Conservation (phyloP, 106 monocot species). For the Dendrobium chrysotoxum region DNA sequence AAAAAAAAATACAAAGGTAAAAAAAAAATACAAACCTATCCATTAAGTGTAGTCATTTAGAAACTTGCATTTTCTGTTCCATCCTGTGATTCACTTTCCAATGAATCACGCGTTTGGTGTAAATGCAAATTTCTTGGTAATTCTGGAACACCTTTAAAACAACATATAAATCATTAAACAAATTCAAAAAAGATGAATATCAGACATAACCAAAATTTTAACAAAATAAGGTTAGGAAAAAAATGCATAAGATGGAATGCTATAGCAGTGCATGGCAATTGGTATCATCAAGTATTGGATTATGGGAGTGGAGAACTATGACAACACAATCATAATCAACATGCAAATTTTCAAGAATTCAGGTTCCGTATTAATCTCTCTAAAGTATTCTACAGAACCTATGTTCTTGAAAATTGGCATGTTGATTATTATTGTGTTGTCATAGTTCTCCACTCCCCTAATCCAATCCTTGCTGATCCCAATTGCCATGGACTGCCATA, state of each 20-base stretch:
- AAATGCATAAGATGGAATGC: background rate
- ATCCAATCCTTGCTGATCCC: background rate
- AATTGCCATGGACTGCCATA: no score
- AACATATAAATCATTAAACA: background rate
- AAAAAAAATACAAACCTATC: no score
- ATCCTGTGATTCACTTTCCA: conserved; percentile 23
- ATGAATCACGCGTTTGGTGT: conserved; percentile 6
- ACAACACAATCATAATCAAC: background rate
- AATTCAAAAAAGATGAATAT: background rate
- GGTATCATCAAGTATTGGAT: background rate
- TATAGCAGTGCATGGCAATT: background rate
- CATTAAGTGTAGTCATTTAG: background rate
- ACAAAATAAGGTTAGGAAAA: background rate
- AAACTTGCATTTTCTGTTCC: conserved; percentile 47
- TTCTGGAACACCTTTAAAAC: conserved; percentile 18
- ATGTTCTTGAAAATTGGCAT: background rate
- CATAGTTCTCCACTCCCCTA: background rate
- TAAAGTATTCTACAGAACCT: background rate
- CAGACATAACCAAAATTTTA: background rate
- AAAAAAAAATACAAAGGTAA: background rate
- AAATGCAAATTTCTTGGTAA: conserved; percentile 28
- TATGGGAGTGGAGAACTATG: background rate
- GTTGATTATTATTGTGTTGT: background rate
- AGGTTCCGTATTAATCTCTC: background rate
- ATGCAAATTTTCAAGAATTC: background rate